Evolutionary conservation across 2,329 filamentous ascomycete species (phyloP), one percentile per base, ranked within the genome.

Genomic region (Trichoderma cornu-damae): DNA sequence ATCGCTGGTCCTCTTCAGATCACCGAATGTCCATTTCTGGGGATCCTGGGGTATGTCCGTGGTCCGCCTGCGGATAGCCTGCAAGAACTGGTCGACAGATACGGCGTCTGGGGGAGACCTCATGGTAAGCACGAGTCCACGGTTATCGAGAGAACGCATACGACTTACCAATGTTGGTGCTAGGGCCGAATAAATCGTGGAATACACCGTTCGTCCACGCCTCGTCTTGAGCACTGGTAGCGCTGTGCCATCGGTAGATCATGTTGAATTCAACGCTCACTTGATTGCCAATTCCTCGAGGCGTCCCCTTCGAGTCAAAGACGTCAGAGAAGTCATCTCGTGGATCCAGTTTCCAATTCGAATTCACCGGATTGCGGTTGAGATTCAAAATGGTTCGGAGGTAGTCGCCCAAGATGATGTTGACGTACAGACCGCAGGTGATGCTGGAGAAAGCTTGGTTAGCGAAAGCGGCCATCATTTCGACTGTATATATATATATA

Each of bases 341-440:
- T 50, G 67, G 71, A 58, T 65, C 68, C 57, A 85, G 72, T 18
- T 78, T 83, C 81, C 82, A 87, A 38, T 79, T 81, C 43, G 78
- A 80, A 38, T 37, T 12, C 2, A 16, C 32, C 22, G 34, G 34
- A 3, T 64, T 68, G 1, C 80, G 73, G 3, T 64, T 68, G 1
- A 81, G 73, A 64, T 86, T 85, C 59, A 87, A 68, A 12, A 71
- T 72, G 46, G 73, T 65, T 2, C 72, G 66, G 6, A 75, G 64
- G 40, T 76, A 76, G 58, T 76, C 74, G 53, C 69, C 65, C 1
- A 75, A 62, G 5, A 71, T 65, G 16, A 74, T 76, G 66, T 82
- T 82, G 60, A 82, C 76, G 62, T 81, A 84, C 24, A 84, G 72
- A 46, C 80, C 80, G 44, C 79, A 81, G 0, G 77, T 81, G 50